These are phyloP conservation scores for Zalaria sp. DNA, from an alignment of 2,329 filamentous ascomycete species.

Conservation along the genomic window DNA sequence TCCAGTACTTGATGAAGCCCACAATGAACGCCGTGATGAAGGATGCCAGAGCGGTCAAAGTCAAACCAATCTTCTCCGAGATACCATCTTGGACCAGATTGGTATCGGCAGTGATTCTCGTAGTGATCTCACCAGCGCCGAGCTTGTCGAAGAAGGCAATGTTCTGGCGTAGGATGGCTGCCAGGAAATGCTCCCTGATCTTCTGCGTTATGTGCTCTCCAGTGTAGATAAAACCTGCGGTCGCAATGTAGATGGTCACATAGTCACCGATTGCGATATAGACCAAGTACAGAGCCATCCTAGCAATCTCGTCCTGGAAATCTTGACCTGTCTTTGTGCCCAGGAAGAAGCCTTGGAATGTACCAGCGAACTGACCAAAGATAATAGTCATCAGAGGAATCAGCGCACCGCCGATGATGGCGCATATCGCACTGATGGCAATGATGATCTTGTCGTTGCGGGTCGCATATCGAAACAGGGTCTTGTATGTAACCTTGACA, in stretches of 20 bases:
- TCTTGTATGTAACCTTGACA: constrained; percentile 25
- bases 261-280: constrained; percentile 77
- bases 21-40: constrained; percentile 86
- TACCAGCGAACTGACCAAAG: constrained; percentile 61
- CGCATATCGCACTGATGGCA: constrained; percentile 20
- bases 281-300: constrained; percentile 66
- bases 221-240: constrained; percentile 71
- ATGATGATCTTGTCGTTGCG: constrained; percentile 26
- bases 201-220: constrained; percentile 33
- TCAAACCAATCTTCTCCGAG: constrained; percentile 74
- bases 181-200: constrained; percentile 63
- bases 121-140: constrained; percentile 85
- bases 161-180: constrained; percentile 73
- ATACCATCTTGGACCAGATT: constrained; percentile 90
- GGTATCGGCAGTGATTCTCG: constrained; percentile 84
- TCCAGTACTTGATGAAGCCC: constrained; percentile 84
- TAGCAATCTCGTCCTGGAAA: constrained; percentile 47
- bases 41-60: constrained; percentile 60
- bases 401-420: constrained; percentile 19
- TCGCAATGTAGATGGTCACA: constrained; percentile 61
- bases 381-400: constrained; percentile 35
- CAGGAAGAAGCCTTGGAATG: constrained; percentile 52
- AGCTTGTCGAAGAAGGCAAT: constrained; percentile 90
- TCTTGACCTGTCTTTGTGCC: constrained; percentile 31
- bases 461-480: constrained; percentile 31